phyloP scores from a whole-genome alignment of 2,329 filamentous ascomycete species.

The Ophiostoma tasmaniense region DNA sequence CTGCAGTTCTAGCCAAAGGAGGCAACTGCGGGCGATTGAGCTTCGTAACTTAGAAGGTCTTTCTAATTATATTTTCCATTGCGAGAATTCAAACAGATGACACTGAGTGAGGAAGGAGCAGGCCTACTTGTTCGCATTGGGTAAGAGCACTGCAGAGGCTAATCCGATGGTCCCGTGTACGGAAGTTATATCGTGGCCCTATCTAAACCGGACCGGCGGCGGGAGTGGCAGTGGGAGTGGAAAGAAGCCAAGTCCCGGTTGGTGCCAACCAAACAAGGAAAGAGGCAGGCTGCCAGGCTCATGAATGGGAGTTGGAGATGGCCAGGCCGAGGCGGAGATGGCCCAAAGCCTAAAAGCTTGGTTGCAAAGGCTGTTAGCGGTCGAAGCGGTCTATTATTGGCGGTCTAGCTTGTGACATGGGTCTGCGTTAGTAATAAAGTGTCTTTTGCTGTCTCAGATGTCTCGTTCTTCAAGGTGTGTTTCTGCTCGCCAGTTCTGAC shows the following conservation, averaged over 20 bases:
- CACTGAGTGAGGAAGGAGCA: neutral
- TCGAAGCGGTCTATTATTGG: neutral
- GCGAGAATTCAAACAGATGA: neutral
- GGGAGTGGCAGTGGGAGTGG: neutral
- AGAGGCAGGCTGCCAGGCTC: neutral
- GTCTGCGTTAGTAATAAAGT: neutral
- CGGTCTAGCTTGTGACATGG: neutral
- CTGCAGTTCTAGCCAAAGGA: neutral
- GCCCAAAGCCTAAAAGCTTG: neutral
- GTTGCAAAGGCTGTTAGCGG: neutral
- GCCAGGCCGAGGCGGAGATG: neutral
- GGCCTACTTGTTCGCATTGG: neutral
- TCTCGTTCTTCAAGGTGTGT: too few relatives aligned
- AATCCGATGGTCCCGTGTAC: neutral
- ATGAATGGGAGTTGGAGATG: neutral
- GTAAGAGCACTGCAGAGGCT: neutral
- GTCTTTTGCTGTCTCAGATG: neutral
- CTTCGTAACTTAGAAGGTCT: neutral
- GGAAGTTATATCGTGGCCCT: neutral
- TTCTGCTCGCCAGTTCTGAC: too few relatives aligned
- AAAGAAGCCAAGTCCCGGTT: neutral
- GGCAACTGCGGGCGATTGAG: neutral
- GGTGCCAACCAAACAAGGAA: constrained; percentile 5
- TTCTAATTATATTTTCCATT: neutral
- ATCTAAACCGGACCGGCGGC: neutral